These are phyloP conservation scores for Phyllosticta paracitricarpa DNA, from an alignment of 2,329 filamentous ascomycete genomes.

Conservation along the genomic window DNA sequence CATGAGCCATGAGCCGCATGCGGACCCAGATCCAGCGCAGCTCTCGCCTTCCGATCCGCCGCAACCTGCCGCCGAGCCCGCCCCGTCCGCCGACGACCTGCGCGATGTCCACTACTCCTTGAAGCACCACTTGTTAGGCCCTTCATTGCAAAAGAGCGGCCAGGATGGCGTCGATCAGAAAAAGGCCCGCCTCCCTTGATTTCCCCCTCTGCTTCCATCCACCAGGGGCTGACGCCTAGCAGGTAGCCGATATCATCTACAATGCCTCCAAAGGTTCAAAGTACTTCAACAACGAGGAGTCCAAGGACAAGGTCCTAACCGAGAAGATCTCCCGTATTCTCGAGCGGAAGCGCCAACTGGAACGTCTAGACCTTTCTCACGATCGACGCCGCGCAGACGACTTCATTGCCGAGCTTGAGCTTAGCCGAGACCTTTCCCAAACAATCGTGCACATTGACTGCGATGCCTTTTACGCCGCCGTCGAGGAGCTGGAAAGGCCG, in stretches of 20 bases:
- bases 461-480: constrained; percentile 94
- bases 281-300: constrained; percentile 87
- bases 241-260: constrained; percentile 94
- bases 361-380: constrained; percentile 61
- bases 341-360: constrained; percentile 62
- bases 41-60: background rate
- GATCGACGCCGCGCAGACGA: constrained; percentile 72
- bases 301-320: constrained; percentile 70
- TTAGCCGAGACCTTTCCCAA: constrained; percentile 70
- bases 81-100: background rate
- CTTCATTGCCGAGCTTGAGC: constrained; percentile 69
- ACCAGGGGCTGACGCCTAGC: constrained; percentile 1
- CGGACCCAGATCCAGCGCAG: background rate
- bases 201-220: background rate
- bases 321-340: constrained; percentile 76
- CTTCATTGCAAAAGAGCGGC: constrained; percentile 85
- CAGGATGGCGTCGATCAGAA: constrained; percentile 88
- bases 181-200: constrained; percentile 45
- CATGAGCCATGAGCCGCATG: constrained; percentile 10
- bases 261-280: constrained; percentile 94
- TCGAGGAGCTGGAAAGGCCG: constrained; percentile 65
- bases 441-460: constrained; percentile 87
- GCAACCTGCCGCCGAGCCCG: background rate
- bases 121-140: constrained; percentile 83
- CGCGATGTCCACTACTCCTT: constrained; percentile 37